Evolutionary conservation across 2,329 filamentous ascomycete genomes (phyloP).

Genomic region (Alternaria longipes): DNA sequence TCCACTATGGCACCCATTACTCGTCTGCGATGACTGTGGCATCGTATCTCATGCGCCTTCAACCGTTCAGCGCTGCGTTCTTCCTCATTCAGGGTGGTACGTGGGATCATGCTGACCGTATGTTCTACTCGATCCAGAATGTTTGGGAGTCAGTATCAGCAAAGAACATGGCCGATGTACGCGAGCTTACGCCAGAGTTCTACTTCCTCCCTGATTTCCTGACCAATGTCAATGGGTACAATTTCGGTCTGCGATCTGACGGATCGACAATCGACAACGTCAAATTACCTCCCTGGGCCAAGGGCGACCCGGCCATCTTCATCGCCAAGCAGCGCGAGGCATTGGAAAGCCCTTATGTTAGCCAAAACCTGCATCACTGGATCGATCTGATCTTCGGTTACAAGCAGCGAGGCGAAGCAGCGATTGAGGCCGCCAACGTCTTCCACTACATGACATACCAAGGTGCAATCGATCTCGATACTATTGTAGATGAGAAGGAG

Average conservation of each 20-base stretch:
- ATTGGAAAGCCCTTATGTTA: conserved; percentile 91
- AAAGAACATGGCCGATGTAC: conserved; percentile 91
- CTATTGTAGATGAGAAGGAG: conserved; percentile 87
- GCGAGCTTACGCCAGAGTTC: conserved; percentile 95
- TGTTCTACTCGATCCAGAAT: conserved; percentile 92
- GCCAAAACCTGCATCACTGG: conserved; percentile 88
- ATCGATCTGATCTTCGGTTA: conserved; percentile 94
- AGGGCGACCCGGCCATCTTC: conserved; percentile 94
- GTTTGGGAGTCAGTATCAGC: conserved; percentile 91
- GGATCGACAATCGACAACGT: conserved; percentile 85
- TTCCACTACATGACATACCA: conserved; percentile 97
- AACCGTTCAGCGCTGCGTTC: conserved; percentile 96
- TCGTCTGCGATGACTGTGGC: conserved; percentile 99
- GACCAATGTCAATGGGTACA: conserved; percentile 91
- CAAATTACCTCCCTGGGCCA: conserved; percentile 92
- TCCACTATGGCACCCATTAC: conserved; percentile 98
- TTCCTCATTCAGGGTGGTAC: conserved; percentile 92
- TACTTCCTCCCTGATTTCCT: conserved; percentile 96
- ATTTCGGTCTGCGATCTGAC: conserved; percentile 88
- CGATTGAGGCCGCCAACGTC: conserved; percentile 90
- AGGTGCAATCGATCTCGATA: conserved; percentile 90
- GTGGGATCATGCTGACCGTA: conserved; percentile 93
- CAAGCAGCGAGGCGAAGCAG: conserved; percentile 93
- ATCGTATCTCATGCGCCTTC: conserved; percentile 92
- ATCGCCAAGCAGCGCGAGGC: conserved; percentile 96